These are phyloP conservation scores for Quercus robur DNA, from an alignment of 306 rosid genomes.

Conservation along the genomic window DNA sequence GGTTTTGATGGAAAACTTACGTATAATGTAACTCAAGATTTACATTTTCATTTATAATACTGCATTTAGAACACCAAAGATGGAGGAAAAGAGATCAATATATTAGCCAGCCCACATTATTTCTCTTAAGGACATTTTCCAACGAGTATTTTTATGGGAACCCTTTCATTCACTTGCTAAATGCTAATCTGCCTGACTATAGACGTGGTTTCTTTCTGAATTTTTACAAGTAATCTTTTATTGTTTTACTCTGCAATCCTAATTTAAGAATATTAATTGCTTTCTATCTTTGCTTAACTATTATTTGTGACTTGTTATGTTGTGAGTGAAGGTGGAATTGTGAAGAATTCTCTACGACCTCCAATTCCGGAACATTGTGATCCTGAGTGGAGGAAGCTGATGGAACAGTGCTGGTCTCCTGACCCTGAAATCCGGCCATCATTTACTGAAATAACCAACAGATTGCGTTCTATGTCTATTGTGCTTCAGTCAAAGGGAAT, in stretches of 20 bases:
- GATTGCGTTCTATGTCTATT: conserved; percentile 54
- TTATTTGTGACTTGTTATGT: conserved; percentile 14
- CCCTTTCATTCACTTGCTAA: not conserved
- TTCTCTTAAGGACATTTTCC: not conserved
- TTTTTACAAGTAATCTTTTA: not conserved
- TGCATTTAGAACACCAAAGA: too few species aligned
- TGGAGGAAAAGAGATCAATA: not conserved
- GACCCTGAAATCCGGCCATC: conserved; percentile 64
- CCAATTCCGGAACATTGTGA: conserved; percentile 56
- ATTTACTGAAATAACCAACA: conserved; percentile 56
- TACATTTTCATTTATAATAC: too few species aligned
- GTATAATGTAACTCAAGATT: not conserved
- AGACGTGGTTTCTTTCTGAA: not conserved
- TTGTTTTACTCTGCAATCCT: not conserved
- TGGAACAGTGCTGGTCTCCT: conserved; percentile 79
- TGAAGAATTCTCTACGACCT: conserved; percentile 74
- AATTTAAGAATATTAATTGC: not conserved
- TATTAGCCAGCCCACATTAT: not conserved
- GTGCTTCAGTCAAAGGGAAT: conserved; percentile 40
- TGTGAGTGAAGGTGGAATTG: conserved; percentile 56
- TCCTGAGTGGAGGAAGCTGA: conserved; percentile 62
- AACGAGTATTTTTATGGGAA: not conserved
- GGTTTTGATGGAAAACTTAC: not conserved
- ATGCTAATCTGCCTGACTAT: not conserved
- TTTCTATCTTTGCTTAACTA: conserved; percentile 15